These are phyloP conservation scores for Guyanaporus albipodus DNA, from an alignment of 768 basidiomycete genomes.

Conservation along the genomic window DNA sequence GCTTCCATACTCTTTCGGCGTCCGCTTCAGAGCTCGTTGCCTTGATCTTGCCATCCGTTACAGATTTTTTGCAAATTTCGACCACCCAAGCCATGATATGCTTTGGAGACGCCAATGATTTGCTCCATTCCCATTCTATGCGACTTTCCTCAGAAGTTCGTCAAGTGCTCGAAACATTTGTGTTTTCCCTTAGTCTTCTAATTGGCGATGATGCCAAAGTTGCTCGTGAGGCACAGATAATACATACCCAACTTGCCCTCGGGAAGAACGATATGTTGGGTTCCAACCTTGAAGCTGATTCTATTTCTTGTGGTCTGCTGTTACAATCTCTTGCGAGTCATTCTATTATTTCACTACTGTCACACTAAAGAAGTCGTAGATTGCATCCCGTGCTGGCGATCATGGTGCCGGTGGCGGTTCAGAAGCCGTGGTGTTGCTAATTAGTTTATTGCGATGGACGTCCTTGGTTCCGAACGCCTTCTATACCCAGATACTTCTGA, in stretches of 20 bases:
- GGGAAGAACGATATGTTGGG: slow-evolving; percentile 56
- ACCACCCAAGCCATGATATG: slow-evolving; percentile 53
- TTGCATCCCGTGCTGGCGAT: slow-evolving; percentile 52
- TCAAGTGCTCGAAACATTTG: slow-evolving; percentile 56
- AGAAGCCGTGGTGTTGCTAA: slow-evolving; percentile 50
- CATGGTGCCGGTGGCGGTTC: slow-evolving; percentile 60
- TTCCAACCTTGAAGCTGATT: slow-evolving; percentile 60
- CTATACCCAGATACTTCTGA: slow-evolving; percentile 63
- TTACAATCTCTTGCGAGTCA: slow-evolving; percentile 56
- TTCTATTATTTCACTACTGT: not conserved
- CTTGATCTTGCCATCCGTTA: slow-evolving; percentile 56
- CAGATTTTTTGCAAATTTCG: slow-evolving; percentile 59
- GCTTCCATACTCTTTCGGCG: slow-evolving; percentile 51
- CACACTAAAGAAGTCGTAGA: slow-evolving; percentile 34
- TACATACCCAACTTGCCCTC: slow-evolving; percentile 60
- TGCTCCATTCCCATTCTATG: slow-evolving; percentile 49
- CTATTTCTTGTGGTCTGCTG: slow-evolving; percentile 57
- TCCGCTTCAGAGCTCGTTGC: slow-evolving; percentile 64
- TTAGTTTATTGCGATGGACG: slow-evolving; percentile 56
- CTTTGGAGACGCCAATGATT: slow-evolving; percentile 46
- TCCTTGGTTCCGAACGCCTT: slow-evolving; percentile 62
- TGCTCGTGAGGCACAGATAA: slow-evolving; percentile 66
- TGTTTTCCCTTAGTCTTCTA: slow-evolving; percentile 53
- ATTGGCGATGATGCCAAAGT: slow-evolving; percentile 69
- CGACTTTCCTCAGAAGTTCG: slow-evolving; percentile 51